A percentile compares a stretch with the other conserved stretches of the same genome.
Conservation (phyloP, 768 basidiomycete genomes). For the Rhodotorula taiwanensis region DNA sequence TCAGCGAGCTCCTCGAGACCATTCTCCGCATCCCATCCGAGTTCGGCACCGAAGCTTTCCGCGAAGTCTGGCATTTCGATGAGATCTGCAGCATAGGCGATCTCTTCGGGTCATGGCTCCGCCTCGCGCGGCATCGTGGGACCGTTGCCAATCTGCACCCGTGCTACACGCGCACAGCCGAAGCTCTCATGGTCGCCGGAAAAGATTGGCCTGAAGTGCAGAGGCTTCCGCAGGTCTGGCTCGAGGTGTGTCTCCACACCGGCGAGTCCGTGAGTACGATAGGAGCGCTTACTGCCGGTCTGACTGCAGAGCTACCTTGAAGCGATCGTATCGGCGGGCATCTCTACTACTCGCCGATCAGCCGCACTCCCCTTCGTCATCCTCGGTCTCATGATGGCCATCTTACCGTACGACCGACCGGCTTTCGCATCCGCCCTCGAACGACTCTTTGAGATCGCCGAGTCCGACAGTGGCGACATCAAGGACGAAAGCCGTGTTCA, state of each 20-base stretch:
- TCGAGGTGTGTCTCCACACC: constrained; percentile 3
- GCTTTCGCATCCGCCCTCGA: constrained; percentile 22
- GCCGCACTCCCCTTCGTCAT: constrained; percentile 36
- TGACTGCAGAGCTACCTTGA: constrained; percentile 21
- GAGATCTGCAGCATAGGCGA: constrained; percentile 31
- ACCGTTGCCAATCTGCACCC: constrained; percentile 30
- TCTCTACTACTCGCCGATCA: constrained; percentile 35
- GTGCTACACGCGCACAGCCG: constrained; percentile 29
- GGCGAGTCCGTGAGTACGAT: background rate
- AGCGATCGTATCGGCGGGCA: constrained; percentile 30
- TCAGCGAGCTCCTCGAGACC: constrained; percentile 35
- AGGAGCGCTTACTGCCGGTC: background rate
- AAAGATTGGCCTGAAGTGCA: constrained; percentile 28
- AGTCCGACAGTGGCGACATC: constrained; percentile 29
- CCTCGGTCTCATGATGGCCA: constrained; percentile 30
- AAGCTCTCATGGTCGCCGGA: constrained; percentile 16
- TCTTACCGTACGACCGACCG: constrained; percentile 20
- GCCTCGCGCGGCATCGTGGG: constrained; percentile 27
- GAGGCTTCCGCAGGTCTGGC: constrained; percentile 25
- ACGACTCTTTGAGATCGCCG: constrained; percentile 34
- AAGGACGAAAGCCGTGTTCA: constrained; percentile 30
- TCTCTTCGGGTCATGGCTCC: constrained; percentile 31
- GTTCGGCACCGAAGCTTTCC: constrained; percentile 19
- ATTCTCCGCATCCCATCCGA: constrained; percentile 29
- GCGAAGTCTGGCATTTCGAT: constrained; percentile 13